Evolutionary conservation across 495 filamentous ascomycete genomes (phyloP).

Genomic region (Chaetomidium leptoderma): DNA sequence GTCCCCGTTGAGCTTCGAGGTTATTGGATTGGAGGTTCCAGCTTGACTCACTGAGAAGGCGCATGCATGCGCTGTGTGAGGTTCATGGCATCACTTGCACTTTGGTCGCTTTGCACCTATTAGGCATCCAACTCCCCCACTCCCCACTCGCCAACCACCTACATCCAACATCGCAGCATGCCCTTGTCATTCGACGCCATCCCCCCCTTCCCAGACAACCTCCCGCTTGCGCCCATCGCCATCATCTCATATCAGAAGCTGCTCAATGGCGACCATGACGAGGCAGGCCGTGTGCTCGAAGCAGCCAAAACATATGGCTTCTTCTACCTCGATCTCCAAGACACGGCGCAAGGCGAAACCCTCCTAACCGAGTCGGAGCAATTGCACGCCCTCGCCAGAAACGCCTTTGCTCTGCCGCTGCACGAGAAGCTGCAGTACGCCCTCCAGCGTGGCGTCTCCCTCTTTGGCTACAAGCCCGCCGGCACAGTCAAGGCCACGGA

Average conservation of each 20-base stretch:
- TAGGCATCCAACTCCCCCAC: conserved; percentile 3
- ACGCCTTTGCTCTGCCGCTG: conserved; percentile 45
- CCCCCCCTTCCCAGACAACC: conserved; percentile 9
- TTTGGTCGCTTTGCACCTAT: background rate
- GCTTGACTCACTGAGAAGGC: background rate
- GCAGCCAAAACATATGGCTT: conserved; percentile 56
- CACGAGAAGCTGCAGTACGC: conserved; percentile 54
- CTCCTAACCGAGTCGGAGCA: conserved; percentile 44
- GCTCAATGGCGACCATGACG: conserved; percentile 33
- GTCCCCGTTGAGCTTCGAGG: no score
- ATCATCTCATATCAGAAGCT: conserved; percentile 36
- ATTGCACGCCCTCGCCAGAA: conserved; percentile 45
- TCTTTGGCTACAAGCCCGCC: conserved; percentile 56
- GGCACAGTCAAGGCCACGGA: conserved; percentile 48
- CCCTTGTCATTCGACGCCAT: background rate
- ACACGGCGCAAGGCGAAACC: conserved; percentile 34
- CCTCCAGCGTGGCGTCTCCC: conserved; percentile 33
- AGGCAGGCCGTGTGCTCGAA: conserved; percentile 43
- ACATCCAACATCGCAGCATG: background rate
- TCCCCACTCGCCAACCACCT: background rate
- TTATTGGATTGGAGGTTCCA: background rate
- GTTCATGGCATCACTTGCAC: no score
- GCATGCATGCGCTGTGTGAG: no score
- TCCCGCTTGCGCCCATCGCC: conserved; percentile 13
- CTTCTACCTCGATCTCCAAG: conserved; percentile 57